phyloP scores from a whole-genome alignment of 2,329 filamentous ascomycete genomes.

The Parastagonospora nodorum region DNA sequence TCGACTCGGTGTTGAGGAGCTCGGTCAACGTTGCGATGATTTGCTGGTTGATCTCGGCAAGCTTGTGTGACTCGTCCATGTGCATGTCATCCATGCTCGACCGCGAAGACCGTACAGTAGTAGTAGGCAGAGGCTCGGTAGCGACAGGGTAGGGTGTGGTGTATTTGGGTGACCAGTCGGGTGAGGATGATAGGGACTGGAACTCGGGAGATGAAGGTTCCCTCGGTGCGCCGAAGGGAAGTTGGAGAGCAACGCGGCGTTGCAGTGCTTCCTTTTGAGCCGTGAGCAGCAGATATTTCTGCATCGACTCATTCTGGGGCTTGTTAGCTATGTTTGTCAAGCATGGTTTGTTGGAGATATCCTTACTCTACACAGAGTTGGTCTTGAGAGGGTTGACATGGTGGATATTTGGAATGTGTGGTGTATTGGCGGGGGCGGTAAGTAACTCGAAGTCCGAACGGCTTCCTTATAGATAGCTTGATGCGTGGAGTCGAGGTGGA shows the following conservation, averaged over 20 bases:
- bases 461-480: conserved; percentile 11
- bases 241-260: conserved; percentile 45
- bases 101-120: conserved; percentile 18
- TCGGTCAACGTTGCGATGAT: conserved; percentile 61
- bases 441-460: not conserved
- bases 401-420: conserved; percentile 5
- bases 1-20: conserved; percentile 58
- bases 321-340: conserved; percentile 14
- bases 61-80: conserved; percentile 50
- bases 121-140: conserved; percentile 30
- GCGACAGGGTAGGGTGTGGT: conserved; percentile 27
- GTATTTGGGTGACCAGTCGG: conserved; percentile 29
- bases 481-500: conserved; percentile 7
- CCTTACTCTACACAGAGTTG: conserved; percentile 29
- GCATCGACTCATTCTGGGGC: conserved; percentile 38
- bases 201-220: conserved; percentile 43
- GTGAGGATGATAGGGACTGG: conserved; percentile 42
- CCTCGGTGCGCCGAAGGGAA: conserved; percentile 40
- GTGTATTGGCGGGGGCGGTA: not conserved
- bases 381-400: conserved; percentile 28
- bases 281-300: conserved; percentile 48
- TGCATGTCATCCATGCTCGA: conserved; percentile 39
- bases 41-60: conserved; percentile 57
- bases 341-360: not conserved
- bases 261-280: conserved; percentile 49